A percentile compares a stretch with the other conserved stretches of the same genome.
These are phyloP conservation scores for Cucurbita maxima DNA, from an alignment of 306 rosid species.

Conservation along the genomic window DNA sequence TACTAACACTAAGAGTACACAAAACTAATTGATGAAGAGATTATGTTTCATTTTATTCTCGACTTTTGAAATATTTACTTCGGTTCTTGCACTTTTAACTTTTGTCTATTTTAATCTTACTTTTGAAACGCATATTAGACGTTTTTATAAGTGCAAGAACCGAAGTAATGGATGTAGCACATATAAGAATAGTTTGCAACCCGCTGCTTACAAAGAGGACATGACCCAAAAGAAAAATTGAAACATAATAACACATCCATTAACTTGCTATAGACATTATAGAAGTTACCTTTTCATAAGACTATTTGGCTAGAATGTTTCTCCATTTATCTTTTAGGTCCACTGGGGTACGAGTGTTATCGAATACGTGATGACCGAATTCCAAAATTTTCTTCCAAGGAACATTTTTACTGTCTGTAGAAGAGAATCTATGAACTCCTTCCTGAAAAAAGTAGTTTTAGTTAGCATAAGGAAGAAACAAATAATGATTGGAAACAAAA, in stretches of 20 bases:
- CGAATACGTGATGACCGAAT: slow-evolving; percentile 19
- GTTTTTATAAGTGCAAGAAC: neutral
- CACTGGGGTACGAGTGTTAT: slow-evolving; percentile 21
- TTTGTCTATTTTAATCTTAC: neutral
- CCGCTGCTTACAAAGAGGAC: neutral
- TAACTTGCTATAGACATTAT: neutral
- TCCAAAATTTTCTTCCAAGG: slow-evolving; percentile 38
- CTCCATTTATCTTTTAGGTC: slow-evolving; percentile 83
- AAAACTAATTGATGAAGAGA: too few relatives aligned
- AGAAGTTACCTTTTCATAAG: neutral
- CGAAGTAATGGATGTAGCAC: neutral
- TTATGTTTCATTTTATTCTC: too few relatives aligned
- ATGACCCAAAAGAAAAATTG: neutral
- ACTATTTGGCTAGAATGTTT: neutral
- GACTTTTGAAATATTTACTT: neutral
- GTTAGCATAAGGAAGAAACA: neutral
- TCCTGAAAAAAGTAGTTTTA: slow-evolving; percentile 31
- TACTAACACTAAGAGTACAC: too few relatives aligned
- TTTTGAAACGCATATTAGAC: neutral
- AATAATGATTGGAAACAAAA: neutral
- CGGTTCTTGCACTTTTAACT: neutral
- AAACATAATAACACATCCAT: neutral
- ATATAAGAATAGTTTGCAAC: neutral
- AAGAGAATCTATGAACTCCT: slow-evolving; percentile 27
- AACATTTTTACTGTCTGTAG: slow-evolving; percentile 5